phyloP scores from a whole-genome alignment of 441 rosid genomes.

The Flueggea neowawraea region DNA sequence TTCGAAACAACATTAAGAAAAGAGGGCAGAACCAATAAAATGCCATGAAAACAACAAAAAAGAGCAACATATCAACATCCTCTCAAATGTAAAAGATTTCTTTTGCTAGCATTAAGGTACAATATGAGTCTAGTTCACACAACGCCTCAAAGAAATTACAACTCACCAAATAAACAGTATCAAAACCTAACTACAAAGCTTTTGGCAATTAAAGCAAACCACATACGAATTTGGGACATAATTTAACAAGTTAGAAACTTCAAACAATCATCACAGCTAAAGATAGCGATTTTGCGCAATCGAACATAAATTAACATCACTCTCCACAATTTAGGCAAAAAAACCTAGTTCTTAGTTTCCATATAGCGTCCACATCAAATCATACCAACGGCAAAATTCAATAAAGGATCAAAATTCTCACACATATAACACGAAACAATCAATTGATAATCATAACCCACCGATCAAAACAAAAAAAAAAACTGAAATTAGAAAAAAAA shows the following conservation, averaged over 20 bases:
- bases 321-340: too few relatives aligned
- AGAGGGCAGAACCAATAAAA: neutral
- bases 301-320: too few relatives aligned
- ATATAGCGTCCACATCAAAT: neutral
- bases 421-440: neutral
- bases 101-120: neutral
- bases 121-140: neutral
- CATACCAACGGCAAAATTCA: neutral
- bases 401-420: neutral
- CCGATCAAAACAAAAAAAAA: too few relatives aligned
- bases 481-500: neutral
- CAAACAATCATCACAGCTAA: too few relatives aligned
- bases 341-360: neutral
- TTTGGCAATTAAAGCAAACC: neutral
- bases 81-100: neutral
- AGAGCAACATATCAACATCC: neutral
- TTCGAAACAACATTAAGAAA: conserved; percentile 2
- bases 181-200: neutral
- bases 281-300: too few relatives aligned
- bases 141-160: neutral
- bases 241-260: too few relatives aligned
- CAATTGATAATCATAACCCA: too few relatives aligned
- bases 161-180: too few relatives aligned
- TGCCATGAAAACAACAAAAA: neutral
- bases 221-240: neutral